phyloP scores from a whole-genome alignment of 192 early-diverging fungal genomes.

The Backusella tarrabulga region DNA sequence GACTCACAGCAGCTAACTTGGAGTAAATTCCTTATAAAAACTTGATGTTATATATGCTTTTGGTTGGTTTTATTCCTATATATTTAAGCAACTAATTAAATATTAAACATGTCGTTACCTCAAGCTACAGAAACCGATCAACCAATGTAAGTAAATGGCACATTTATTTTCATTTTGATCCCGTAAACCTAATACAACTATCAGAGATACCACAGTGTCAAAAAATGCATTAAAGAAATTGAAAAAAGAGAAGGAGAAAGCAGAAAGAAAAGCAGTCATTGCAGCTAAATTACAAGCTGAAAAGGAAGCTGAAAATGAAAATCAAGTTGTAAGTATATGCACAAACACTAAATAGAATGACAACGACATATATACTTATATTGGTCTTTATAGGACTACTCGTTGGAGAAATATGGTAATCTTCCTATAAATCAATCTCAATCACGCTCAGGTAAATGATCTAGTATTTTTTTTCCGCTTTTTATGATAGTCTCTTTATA shows the following conservation, averaged over 20 bases:
- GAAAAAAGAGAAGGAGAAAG: constrained; percentile 88
- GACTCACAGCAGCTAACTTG: not conserved
- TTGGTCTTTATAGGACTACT: constrained; percentile 61
- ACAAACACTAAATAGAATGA: not conserved
- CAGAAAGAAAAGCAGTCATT: constrained; percentile 57
- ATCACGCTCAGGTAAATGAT: constrained; percentile 58
- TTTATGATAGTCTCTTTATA: too few species aligned
- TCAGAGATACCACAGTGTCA: constrained; percentile 85
- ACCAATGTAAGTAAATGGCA: not conserved
- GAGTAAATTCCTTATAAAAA: not conserved
- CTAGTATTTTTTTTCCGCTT: too few species aligned
- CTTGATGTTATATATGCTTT: not conserved
- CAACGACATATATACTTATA: not conserved
- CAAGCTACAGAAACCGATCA: not conserved
- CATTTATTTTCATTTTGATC: not conserved
- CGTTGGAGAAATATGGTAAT: constrained; percentile 82
- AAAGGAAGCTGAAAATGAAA: constrained; percentile 61
- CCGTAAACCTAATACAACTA: constrained; percentile 29
- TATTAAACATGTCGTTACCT: not conserved
- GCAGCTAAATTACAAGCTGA: constrained; percentile 68
- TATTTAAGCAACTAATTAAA: not conserved
- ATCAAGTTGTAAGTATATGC: constrained; percentile 35
- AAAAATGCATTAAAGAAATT: constrained; percentile 94
- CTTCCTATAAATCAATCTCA: constrained; percentile 84
- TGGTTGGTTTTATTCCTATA: too few species aligned